A percentile compares a stretch with the other conserved stretches of the same genome.
These are phyloP conservation scores for Blastobotrys americana DNA, from an alignment of 805 yeast species.

Conservation along the genomic window DNA sequence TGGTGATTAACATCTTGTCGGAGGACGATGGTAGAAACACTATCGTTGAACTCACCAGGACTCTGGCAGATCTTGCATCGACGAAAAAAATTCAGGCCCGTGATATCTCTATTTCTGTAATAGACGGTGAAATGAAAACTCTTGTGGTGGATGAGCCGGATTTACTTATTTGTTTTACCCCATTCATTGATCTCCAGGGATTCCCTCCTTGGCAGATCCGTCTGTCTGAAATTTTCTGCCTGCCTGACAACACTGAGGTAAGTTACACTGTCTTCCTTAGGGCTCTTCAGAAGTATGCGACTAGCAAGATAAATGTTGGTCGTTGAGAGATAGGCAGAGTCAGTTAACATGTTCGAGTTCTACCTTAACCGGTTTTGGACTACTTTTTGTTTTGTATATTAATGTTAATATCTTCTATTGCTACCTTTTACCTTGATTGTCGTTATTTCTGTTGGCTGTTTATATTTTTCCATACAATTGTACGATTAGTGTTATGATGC, in stretches of 20 bases:
- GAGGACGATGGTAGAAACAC: constrained; percentile 83
- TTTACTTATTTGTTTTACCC: constrained; percentile 73
- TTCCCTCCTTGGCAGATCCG: constrained; percentile 98
- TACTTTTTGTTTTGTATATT: neutral
- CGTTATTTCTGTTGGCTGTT: no score
- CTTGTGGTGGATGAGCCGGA: constrained; percentile 93
- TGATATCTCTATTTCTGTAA: constrained; percentile 66
- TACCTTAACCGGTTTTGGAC: neutral
- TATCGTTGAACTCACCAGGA: constrained; percentile 77
- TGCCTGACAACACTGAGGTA: constrained; percentile 72
- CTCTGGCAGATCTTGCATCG: constrained; percentile 69
- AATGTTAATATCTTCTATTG: neutral
- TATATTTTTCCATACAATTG: no score
- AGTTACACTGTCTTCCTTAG: constrained; percentile 71
- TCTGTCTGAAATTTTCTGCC: constrained; percentile 84
- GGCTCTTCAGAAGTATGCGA: constrained; percentile 45
- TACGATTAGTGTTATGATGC: no score
- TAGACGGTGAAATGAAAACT: constrained; percentile 49
- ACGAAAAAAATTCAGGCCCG: constrained; percentile 50
- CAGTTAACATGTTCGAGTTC: no score
- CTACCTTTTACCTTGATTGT: no score
- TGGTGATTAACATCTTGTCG: constrained; percentile 62
- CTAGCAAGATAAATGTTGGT: constrained; percentile 84
- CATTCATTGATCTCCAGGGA: constrained; percentile 83
- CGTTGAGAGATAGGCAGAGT: no score